Evolutionary conservation across 257 asterid species (phyloP), one percentile per base, ranked within the genome.

Genomic region (Ilex aquifolium): DNA sequence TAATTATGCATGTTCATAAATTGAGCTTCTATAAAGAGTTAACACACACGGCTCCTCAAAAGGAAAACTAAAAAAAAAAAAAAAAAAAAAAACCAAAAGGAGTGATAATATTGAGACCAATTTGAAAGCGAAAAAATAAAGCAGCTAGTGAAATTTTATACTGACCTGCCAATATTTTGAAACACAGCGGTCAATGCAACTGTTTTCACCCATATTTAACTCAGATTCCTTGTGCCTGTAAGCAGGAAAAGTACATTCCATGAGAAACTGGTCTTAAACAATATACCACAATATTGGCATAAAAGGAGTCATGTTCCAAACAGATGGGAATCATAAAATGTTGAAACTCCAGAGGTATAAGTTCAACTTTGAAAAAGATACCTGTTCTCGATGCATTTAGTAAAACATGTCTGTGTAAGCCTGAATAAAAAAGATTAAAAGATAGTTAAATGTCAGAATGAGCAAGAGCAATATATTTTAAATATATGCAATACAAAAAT

Each of bases 151-250:
- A 56, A 36, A 4, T 8, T 36, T 4, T 8, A 36, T 4, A 36
- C 8, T 36, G 7, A 83, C 89, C 89, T 83, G 89, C 84, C 95
- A 84, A 74, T 91, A 91, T 63, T 91, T 91, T 13, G 98, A 81
- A 69, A 91, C 96, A 1, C 98, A 91, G 1, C 90, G 87, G 65
- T 88, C 97, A 67, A 91, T 88, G 82, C 97, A 91, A 72, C 83
- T 82, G 68, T 86, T 88, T 77, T 88, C 97, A 36, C 91, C 96
- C 93, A 88, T 88, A 84, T 88, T 88, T 61, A 91, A 66, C 82
- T 91, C 97, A 13, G 96, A 77, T 52, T 91, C 96, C 72, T 91
- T 91, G 71, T 88, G 88, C 83, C 97, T 87, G 68, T 46, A 67
- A 60, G 4, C 50, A 29, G 6, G 54, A 44, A 17, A 32, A 46